Conservation (phyloP, 257 asterid species). For the Ocimum tenuiflorum region DNA sequence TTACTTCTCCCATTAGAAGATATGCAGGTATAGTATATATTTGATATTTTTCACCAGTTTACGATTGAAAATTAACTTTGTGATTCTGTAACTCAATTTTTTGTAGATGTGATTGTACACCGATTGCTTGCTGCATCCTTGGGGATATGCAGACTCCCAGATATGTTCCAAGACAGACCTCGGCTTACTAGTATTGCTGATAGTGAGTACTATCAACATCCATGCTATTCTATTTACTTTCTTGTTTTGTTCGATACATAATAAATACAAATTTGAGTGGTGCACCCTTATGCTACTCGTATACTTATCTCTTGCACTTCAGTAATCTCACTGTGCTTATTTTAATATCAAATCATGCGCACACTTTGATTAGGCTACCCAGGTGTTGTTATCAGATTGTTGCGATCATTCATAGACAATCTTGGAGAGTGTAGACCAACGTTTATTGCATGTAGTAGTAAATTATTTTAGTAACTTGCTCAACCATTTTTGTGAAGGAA, state of each 20-base stretch:
- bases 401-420: too few relatives aligned
- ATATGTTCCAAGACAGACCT: conserved; percentile 61
- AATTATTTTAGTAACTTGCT: neutral
- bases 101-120: conserved; percentile 83
- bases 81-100: conserved; percentile 20
- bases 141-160: conserved; percentile 84
- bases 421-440: too few relatives aligned
- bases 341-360: neutral
- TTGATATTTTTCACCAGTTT: conserved; percentile 16
- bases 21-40: conserved; percentile 60
- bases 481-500: neutral
- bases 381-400: too few relatives aligned
- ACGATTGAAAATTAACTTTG: conserved; percentile 12
- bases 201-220: conserved; percentile 45
- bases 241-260: neutral
- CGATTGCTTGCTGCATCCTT: conserved; percentile 94
- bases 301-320: conserved; percentile 1
- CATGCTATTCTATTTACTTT: neutral
- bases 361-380: neutral
- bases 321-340: neutral
- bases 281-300: conserved; percentile 3
- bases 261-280: neutral
- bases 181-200: conserved; percentile 76
- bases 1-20: conserved; percentile 98
- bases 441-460: too few relatives aligned